A percentile compares a stretch with the other conserved stretches of the same genome.
Conservation (phyloP, 1,139 yeast genomes). For the Nakaseomyces bracarensis region DNA sequence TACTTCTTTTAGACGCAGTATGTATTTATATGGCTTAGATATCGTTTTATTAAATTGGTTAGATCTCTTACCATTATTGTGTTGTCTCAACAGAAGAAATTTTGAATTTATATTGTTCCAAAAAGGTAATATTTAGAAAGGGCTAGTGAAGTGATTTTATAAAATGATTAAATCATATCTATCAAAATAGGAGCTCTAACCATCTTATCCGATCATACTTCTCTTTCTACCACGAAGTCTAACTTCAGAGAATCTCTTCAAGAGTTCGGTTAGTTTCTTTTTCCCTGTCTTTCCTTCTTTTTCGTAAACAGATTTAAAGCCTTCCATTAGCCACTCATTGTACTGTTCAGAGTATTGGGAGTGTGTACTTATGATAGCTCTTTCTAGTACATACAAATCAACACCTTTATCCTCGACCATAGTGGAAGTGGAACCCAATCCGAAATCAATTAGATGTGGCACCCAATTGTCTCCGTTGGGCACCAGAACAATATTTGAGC, state of each 20-base stretch:
- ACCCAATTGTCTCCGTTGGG: conserved; percentile 21
- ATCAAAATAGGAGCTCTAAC: no score
- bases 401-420: conserved; percentile 92
- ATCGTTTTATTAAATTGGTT: no score
- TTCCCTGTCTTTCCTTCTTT: conserved; percentile 31
- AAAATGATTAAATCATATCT: no score
- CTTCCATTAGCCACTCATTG: conserved; percentile 63
- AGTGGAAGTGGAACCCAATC: conserved; percentile 65
- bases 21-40: no score
- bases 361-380: conserved; percentile 88
- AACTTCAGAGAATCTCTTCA: conserved; percentile 68
- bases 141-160: no score
- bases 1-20: no score
- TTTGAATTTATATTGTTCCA: no score
- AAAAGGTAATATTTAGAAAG: no score
- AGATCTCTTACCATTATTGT: no score
- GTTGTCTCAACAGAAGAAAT: no score
- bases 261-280: conserved; percentile 46
- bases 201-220: conserved; percentile 75
- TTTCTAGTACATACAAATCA: conserved; percentile 84
- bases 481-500: conserved; percentile 70
- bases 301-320: conserved; percentile 48
- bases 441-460: conserved; percentile 83
- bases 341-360: conserved; percentile 61
- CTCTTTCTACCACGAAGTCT: conserved; percentile 90